phyloP scores from a whole-genome alignment of 2,329 filamentous ascomycete genomes.

The Parascedosporium putredinis region DNA sequence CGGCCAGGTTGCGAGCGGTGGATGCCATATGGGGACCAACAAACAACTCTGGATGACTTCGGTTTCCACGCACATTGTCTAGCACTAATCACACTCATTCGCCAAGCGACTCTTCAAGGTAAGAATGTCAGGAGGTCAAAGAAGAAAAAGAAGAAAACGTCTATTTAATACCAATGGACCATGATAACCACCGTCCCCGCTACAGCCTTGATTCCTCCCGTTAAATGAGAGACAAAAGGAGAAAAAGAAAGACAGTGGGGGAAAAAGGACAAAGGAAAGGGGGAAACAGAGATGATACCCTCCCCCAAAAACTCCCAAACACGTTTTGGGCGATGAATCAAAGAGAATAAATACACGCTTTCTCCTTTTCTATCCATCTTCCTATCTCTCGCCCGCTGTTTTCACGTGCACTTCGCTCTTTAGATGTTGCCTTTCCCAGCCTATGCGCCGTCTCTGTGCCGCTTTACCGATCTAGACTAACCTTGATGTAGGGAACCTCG shows the following conservation, averaged over 20 bases:
- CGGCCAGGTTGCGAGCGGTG: too few species aligned
- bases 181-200: not conserved
- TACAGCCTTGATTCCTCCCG: not conserved
- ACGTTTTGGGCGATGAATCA: not conserved
- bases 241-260: not conserved
- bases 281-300: not conserved
- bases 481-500: conserved; percentile 92
- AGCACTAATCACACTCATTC: too few species aligned
- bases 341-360: not conserved
- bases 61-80: too few species aligned
- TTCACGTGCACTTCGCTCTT: too few species aligned
- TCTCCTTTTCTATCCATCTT: not conserved
- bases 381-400: too few species aligned
- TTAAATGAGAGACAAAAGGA: not conserved
- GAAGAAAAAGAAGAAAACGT: not conserved
- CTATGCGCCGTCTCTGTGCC: conserved; percentile 16
- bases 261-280: too few species aligned
- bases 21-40: too few species aligned
- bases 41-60: too few species aligned
- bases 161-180: not conserved
- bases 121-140: too few species aligned
- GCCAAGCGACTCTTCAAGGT: too few species aligned
- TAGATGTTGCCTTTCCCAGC: too few species aligned
- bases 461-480: conserved; percentile 44
- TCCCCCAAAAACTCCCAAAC: not conserved